Evolutionary conservation across 495 filamentous ascomycete genomes (phyloP).

Genomic region (Penicillium lagena): DNA sequence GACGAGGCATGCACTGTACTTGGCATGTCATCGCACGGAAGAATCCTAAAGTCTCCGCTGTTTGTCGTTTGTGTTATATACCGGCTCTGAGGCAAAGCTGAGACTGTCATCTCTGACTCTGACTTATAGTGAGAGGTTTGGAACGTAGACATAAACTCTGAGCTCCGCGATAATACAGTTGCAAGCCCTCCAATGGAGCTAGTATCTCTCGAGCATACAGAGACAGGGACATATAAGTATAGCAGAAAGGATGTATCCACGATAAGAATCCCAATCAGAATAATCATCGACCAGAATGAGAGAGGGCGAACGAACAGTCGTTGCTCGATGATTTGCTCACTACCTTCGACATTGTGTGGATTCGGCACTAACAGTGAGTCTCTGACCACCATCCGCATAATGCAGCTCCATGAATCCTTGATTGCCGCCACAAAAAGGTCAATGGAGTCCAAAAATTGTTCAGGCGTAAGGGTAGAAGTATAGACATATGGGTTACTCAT

Average conservation of each 20-base stretch:
- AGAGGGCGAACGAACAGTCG: not conserved
- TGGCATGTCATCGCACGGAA: no score
- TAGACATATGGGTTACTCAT: no score
- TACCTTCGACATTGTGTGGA: not conserved
- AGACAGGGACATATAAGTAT: not conserved
- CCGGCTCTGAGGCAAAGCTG: not conserved
- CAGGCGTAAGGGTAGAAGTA: no score
- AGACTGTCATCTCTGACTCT: not conserved
- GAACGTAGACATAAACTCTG: constrained; percentile 1
- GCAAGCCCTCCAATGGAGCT: constrained; percentile 10
- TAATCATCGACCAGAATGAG: constrained; percentile 6
- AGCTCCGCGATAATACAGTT: constrained; percentile 4
- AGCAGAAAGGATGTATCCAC: not conserved
- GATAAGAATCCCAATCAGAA: not conserved
- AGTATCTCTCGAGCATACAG: constrained; percentile 7
- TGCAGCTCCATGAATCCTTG: no score
- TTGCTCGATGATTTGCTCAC: not conserved
- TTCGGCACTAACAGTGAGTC: no score
- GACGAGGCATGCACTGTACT: no score
- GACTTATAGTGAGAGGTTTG: not conserved
- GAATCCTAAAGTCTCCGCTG: not conserved
- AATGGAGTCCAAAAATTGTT: no score
- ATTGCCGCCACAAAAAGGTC: no score
- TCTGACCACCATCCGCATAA: no score
- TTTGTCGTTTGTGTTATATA: not conserved